Base-by-base conservation (phyloP, 2,329 filamentous ascomycete species). In the Aspergillus sp. region DNA sequence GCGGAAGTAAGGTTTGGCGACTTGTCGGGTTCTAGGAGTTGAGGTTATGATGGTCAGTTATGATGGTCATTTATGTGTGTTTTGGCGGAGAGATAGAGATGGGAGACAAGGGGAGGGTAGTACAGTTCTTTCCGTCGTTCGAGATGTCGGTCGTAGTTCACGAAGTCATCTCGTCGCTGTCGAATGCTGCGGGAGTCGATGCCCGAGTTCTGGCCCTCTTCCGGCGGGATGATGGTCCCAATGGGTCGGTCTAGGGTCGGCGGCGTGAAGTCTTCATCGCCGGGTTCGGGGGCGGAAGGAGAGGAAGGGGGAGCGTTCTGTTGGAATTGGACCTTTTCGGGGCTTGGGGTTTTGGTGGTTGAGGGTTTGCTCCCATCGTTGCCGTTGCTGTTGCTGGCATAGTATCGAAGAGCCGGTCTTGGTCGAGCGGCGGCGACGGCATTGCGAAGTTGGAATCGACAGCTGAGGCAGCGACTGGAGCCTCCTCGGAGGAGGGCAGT, bases 1-100 rank as follows among this genome's bases (percentile, higher is more conserved):
- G 75, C 92, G 90, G 80, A 96, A 99, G 78, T 99, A 99, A 2
- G 94, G 93, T 59, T 91, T 90, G 20, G 88, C 82, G 71, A 96
- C 88, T 74, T 92, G 87, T 66, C 85, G 84, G 49, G 90, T 90
- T 56, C 89, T 91, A 65, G 68, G 22, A 24, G 20, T 20, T 53
- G 29, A 31, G 5, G 36, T 16, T 49, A 50, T 49, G 16, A 20
- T 32, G 53, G 42, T 64, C 62, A 62, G 29, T n/a, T 55, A 50
- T 49, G 16, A 20, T 32, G 53, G 42, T 64, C 62, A 62, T 26
- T n/a, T 55, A 50, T 20, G 16, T n/a, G 10, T 20, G 56, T 5
- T 52, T 26, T 7, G 24, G 36, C 1, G 12, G 18, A 29, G 16
- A 24, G 39, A 39, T 9, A 4, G 18, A 55, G 42, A 54, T 16